A percentile compares a stretch with the other conserved stretches of the same genome.
phyloP scores from a whole-genome alignment of 2,329 filamentous ascomycete species.

The Cytospora mali region DNA sequence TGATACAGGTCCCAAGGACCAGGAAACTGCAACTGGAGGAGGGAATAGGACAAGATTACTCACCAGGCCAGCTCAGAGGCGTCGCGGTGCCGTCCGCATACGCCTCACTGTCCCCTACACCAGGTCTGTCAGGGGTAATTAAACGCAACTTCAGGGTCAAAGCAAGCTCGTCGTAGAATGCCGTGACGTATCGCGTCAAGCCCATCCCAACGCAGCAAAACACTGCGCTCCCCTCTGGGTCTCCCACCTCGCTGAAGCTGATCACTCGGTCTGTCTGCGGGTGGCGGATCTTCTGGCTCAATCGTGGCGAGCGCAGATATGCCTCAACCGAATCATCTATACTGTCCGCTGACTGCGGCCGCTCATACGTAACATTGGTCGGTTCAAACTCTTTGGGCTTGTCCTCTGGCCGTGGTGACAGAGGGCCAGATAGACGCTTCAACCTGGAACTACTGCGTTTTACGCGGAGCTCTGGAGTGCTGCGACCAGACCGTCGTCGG shows the following conservation, averaged over 20 bases:
- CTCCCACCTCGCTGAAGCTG: conserved; percentile 95
- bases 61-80: conserved; percentile 92
- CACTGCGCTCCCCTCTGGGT: conserved; percentile 86
- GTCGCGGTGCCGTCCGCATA: conserved; percentile 82
- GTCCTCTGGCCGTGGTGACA: conserved; percentile 47
- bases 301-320: conserved; percentile 78
- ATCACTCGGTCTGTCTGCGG: conserved; percentile 85
- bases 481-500: conserved; percentile 51
- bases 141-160: conserved; percentile 83
- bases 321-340: conserved; percentile 85
- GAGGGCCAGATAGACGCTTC: conserved; percentile 58
- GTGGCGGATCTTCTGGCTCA: conserved; percentile 87
- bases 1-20: conserved; percentile 4
- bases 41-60: conserved; percentile 37
- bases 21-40: not conserved
- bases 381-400: conserved; percentile 25
- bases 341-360: conserved; percentile 79
- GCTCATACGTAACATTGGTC: conserved; percentile 60
- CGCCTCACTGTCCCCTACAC: conserved; percentile 87
- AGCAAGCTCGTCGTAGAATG: conserved; percentile 96
- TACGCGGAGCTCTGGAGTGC: conserved; percentile 48
- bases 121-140: conserved; percentile 91
- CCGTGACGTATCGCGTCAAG: conserved; percentile 90
- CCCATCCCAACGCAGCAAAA: conserved; percentile 99
- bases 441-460: conserved; percentile 62